These are phyloP conservation scores for Bolboschoenoplectus hybrid DNA, from an alignment of 202 grass and related monocot species.

Conservation along the genomic window DNA sequence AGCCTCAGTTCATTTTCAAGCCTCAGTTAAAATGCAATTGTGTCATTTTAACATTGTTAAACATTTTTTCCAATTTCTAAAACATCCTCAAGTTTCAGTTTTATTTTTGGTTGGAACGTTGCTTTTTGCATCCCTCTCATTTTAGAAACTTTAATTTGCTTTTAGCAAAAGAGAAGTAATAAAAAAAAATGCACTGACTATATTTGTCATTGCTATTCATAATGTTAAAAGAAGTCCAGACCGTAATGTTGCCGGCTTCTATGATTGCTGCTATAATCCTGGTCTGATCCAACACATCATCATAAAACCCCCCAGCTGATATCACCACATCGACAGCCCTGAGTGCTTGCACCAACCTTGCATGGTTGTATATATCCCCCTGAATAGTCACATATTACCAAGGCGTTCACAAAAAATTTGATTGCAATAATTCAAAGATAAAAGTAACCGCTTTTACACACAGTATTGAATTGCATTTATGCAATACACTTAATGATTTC, in stretches of 20 bases:
- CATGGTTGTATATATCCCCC: conserved; percentile 44
- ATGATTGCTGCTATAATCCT: conserved; percentile 40
- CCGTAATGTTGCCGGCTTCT: conserved; percentile 41
- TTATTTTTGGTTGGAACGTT: too few species aligned
- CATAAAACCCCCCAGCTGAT: conserved; percentile 21
- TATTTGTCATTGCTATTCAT: too few species aligned
- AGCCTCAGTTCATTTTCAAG: too few species aligned
- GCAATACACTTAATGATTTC: too few species aligned
- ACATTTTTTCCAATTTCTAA: too few species aligned
- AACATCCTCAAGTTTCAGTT: too few species aligned
- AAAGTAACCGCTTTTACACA: not conserved
- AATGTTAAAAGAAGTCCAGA: conserved; percentile 3
- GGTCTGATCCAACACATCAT: conserved; percentile 15
- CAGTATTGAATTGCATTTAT: not conserved
- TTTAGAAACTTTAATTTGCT: too few species aligned
- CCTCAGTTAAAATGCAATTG: too few species aligned
- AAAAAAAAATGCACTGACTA: too few species aligned
- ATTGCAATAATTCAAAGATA: not conserved
- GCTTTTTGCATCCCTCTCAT: too few species aligned
- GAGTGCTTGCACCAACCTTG: conserved; percentile 39
- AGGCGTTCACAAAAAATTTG: not conserved
- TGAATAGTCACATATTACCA: not conserved
- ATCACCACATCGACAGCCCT: conserved; percentile 42
- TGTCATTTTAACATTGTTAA: not conserved
- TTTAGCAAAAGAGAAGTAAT: too few species aligned